Base-by-base conservation (phyloP, 1,284 basidiomycete genomes). In the Boletus hoseneyae region DNA sequence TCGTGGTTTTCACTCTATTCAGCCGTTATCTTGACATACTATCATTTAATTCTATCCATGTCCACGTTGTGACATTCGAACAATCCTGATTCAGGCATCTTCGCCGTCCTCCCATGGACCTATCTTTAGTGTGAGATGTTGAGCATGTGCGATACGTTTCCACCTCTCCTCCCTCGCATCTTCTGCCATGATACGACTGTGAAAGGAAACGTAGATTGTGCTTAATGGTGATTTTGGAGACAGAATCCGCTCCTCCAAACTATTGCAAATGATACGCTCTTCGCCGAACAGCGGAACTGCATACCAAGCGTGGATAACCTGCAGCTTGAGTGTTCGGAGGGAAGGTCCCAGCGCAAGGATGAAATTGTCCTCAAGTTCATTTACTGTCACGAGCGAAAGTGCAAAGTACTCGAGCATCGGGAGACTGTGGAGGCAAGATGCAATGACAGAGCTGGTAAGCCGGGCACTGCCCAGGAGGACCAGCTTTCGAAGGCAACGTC, bases 391-490 rank as follows among this genome's bases (percentile, higher is more conserved):
- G 27, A 73, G 51, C 5, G 67, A 67, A 18, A 76, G 56, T 2
- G 72, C 71, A 46, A 76, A 64, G 47, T 71, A 69, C 47, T 70
- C 63, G n/a, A 75, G 57, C 19, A 39, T 49, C 0, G 57, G 56
- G 21, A 74, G 49, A 25, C 37, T 48, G 21, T 56, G 55, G 3
- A 76, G 50, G 39, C 67, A 70, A 9, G 57, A 53, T 15, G 65
- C 57, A 19, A 76, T 55, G 13, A 51, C 55, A 7, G 59, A 41
- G 29, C 61, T 69, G 6, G 69, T 65, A 15, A 75, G 55, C 11
- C 67, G 63, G 42, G 55, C 67, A 52, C 69, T 70, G 2, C 64
- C 66, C 3, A 75, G 59, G 6, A 74, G 64, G 47, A 73, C 66
- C n/a, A 77, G 59, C 48, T 57, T 68, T 30, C 64, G 61, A 43